These are phyloP conservation scores for Hanseniaspora thailandica DNA, from an alignment of 805 yeast species.

Conservation along the genomic window DNA sequence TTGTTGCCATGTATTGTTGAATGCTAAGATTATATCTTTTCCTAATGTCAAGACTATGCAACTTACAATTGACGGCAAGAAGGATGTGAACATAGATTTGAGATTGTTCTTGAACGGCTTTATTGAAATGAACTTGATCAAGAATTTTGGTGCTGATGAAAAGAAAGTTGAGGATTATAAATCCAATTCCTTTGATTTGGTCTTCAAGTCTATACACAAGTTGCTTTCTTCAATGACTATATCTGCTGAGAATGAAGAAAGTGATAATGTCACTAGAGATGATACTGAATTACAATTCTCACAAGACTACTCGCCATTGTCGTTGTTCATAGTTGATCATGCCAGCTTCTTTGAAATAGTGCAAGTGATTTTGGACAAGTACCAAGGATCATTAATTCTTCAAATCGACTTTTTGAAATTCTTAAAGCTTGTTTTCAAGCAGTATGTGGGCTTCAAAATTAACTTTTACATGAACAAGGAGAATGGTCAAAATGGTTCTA, in stretches of 20 bases:
- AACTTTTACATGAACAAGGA: conserved; percentile 7
- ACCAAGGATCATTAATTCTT: conserved; percentile 26
- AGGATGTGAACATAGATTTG: background rate
- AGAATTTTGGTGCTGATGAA: background rate
- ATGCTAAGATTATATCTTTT: background rate
- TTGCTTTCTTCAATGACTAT: conserved; percentile 9
- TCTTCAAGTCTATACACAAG: conserved; percentile 10
- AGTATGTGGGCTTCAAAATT: conserved; percentile 19
- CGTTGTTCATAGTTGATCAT: conserved; percentile 14
- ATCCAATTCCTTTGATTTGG: conserved; percentile 7
- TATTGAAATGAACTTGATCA: conserved; percentile 9
- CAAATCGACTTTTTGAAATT: conserved; percentile 29
- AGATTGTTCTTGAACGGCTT: conserved; percentile 6
- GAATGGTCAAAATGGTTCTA: background rate
- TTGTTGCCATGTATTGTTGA: conserved; percentile 5
- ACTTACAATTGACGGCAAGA: background rate
- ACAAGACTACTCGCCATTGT: conserved; percentile 16
- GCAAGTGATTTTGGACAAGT: conserved; percentile 22
- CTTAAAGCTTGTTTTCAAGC: conserved; percentile 23
- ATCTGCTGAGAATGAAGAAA: background rate
- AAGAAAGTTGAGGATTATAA: background rate
- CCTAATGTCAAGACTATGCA: conserved; percentile 2
- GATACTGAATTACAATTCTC: conserved; percentile 26
- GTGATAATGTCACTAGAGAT: conserved; percentile 4
- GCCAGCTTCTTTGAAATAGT: conserved; percentile 7